Evolutionary conservation across 768 basidiomycete genomes (phyloP), one percentile per base, ranked within the genome.

Genomic region (Xanthoconium stramineum): DNA sequence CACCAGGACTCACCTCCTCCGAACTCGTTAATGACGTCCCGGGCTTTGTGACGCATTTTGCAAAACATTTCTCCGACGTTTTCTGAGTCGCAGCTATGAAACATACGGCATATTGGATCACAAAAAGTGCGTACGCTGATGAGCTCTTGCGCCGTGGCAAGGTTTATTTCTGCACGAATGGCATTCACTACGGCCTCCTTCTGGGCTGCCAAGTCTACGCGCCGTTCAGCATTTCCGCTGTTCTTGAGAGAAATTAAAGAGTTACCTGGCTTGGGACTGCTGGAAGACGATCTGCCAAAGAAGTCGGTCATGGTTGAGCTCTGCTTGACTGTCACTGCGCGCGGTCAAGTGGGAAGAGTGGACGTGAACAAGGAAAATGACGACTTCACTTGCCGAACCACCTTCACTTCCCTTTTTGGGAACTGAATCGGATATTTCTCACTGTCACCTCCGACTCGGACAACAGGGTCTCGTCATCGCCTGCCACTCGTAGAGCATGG

Each of bases 111-210:
- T 6, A 3, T 35, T 29, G 7, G 17, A 53, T 6, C 19, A 17
- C 12, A n/a, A n/a, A 14, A 28, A 40, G 24, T 37, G 20, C 57
- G 45, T 69, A 90, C 91, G 56, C 84, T 86, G 69, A 94, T 86
- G 47, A 94, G 83, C 61, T 90, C 88, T 67, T 93, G 90, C 0
- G 87, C 91, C 55, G 88, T 89, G 1, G 81, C 78, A 13, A 89
- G 74, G 7, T 82, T 86, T 56, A 93, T 75, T 74, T 94, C 89
- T 42, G 79, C 79, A 36, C 82, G 80, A 47, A 94, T 80, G 42
- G 79, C 76, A 50, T 78, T 78, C 84, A 89, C 87, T 52, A 83
- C 57, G 24, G 73, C 72, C 43, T 78, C 74, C 55, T 75, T 75
- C 47, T 76, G 73, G 17, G 76, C 59, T 3, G 62, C 61, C 64